Evolutionary conservation across 2,329 filamentous ascomycete genomes (phyloP).

Genomic region (Epichloe amarillans): DNA sequence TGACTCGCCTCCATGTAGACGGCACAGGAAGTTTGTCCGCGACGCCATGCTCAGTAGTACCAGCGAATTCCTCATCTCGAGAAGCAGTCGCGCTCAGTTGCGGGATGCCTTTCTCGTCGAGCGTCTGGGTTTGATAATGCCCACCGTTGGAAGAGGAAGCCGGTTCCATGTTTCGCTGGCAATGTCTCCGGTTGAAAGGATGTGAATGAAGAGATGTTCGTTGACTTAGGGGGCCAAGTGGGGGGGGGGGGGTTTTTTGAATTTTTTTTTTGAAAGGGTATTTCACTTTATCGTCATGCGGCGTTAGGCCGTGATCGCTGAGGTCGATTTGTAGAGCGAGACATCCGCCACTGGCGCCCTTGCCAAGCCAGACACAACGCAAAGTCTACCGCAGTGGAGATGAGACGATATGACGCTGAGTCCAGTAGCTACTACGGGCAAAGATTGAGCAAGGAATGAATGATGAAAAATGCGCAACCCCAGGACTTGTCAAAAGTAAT

Average conservation of each 20-base stretch:
- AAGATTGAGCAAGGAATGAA: neutral
- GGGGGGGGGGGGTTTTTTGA: accelerated
- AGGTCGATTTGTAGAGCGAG: neutral
- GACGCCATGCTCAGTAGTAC: neutral
- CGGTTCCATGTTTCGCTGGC: neutral
- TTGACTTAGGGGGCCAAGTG: too few relatives aligned
- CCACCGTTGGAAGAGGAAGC: neutral
- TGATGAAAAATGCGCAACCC: neutral
- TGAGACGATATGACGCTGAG: neutral
- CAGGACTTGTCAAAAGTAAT: neutral
- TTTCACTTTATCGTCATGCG: neutral
- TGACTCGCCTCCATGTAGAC: constrained; percentile 7
- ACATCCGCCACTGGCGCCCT: neutral
- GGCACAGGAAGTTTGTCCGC: neutral
- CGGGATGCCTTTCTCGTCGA: constrained; percentile 1
- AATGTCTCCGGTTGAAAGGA: too few relatives aligned
- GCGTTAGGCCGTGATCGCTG: neutral
- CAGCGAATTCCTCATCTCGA: neutral
- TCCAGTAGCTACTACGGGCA: neutral
- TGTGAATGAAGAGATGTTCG: too few relatives aligned
- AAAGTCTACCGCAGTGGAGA: neutral
- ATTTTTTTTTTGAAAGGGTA: neutral
- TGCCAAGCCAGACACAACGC: neutral
- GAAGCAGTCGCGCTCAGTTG: neutral
- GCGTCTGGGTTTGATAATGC: neutral